Base-by-base conservation (phyloP, 306 rosid genomes). In the Fragaria nilgerrensis region DNA sequence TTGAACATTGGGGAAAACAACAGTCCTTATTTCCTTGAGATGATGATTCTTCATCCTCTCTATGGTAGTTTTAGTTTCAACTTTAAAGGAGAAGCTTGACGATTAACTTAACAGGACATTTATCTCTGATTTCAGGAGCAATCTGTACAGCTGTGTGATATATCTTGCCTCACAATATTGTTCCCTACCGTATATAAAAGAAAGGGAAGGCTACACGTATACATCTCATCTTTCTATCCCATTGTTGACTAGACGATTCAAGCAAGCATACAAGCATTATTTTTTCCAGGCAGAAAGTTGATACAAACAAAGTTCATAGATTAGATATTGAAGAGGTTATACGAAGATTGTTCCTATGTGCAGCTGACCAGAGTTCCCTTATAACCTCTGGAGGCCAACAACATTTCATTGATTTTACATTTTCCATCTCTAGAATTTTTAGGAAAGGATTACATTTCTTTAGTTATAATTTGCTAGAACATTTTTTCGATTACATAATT, bases 91-190 rank as follows among this genome's bases (percentile, higher is more conserved):
- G 22, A 14, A 15, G 48, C 13, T 68, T 77, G n/a, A 19, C 23
- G 20, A 25, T 20, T 58, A 1, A 23, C 3, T 29, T 69, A 4
- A 65, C 34, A 27, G 4, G 29, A 29, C 44, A 2, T 20, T 0
- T 20, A 9, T 78, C 79, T 72, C 52, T 62, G 68, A 43, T 83
- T 81, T 79, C 86, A 91, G 96, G 93, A 58, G 80, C 89, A 73
- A 70, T 89, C 68, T 91, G 96, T 82, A 90, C 93, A 62, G 87
- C 82, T 39, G 93, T 87, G 47, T 90, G 88, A 84, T 48, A 63
- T 16, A n/a, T 62, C 55, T 72, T 58, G 68, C 45, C 84, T 34
- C 50, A 20, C 78, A 65, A 20, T 4, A 45, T 49, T 49, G 79
- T 29, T 58, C 32, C 61, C 27, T 55, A 9, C 41, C 1, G 41